A percentile compares a stretch with the other conserved stretches of the same genome.
These are phyloP conservation scores for Silene coronaria DNA, from an alignment of 179 eudicot species.

Conservation along the genomic window DNA sequence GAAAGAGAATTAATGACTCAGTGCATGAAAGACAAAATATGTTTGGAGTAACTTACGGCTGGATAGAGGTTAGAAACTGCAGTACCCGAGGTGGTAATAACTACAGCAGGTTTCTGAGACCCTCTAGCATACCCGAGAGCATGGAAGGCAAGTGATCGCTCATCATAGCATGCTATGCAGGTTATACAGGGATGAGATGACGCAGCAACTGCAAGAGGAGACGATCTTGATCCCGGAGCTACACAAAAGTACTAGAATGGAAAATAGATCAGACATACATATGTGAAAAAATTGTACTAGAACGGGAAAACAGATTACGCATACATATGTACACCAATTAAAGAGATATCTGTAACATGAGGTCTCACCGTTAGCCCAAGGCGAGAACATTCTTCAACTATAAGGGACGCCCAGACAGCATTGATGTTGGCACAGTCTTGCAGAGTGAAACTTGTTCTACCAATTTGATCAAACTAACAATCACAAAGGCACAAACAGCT, in stretches of 20 bases:
- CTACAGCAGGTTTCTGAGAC: constrained; percentile 75
- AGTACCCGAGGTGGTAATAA: constrained; percentile 93
- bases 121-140: constrained; percentile 96
- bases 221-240: constrained; percentile 98
- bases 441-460: constrained; percentile 24
- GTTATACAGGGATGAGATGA: constrained; percentile 70
- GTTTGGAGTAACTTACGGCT: constrained; percentile 60
- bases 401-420: constrained; percentile 82
- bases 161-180: constrained; percentile 83
- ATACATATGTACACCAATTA: constrained; percentile 12
- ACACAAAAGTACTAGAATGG: constrained; percentile 77
- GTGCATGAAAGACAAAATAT: constrained; percentile 4
- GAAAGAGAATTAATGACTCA: not conserved
- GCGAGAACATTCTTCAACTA: constrained; percentile 85
- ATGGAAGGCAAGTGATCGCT: constrained; percentile 91
- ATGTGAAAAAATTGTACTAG: constrained; percentile 72
- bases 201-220: constrained; percentile 92
- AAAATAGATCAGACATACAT: constrained; percentile 35
- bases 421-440: constrained; percentile 69
- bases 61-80: constrained; percentile 95
- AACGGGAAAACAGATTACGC: constrained; percentile 40
- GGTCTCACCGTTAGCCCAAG: constrained; percentile 90
- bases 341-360: constrained; percentile 14
- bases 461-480: constrained; percentile 33
- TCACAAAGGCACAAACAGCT: constrained; percentile 19